A percentile compares a stretch with the other conserved stretches of the same genome.
These are phyloP conservation scores for Apiospora rasikravindrae DNA, from an alignment of 2,329 filamentous ascomycete species.

Conservation along the genomic window DNA sequence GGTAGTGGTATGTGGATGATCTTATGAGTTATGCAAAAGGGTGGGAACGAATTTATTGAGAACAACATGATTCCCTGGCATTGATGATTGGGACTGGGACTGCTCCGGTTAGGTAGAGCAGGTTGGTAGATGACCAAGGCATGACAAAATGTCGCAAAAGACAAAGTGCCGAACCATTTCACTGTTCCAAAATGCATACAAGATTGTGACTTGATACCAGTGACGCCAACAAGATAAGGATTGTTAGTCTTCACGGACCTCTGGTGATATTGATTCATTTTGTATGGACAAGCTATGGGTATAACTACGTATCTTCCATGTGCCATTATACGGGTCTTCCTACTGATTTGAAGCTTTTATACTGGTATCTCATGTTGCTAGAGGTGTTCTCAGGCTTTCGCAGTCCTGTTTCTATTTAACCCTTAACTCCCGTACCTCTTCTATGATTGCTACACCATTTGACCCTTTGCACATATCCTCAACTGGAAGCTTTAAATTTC, in stretches of 20 bases:
- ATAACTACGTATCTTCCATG: no score
- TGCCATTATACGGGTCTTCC: no score
- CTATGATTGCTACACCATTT: no score
- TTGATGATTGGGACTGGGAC: slow-evolving; percentile 5
- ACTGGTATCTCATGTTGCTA: no score
- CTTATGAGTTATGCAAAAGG: slow-evolving; percentile 22
- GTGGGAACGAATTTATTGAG: slow-evolving; percentile 18
- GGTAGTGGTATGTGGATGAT: slow-evolving; percentile 8
- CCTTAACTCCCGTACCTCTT: no score
- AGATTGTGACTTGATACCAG: neutral
- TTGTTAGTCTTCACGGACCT: no score
- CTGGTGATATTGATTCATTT: neutral
- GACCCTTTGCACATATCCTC: no score
- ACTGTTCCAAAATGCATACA: neutral
- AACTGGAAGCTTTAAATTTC: no score
- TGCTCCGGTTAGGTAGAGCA: slow-evolving; percentile 5
- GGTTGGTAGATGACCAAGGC: slow-evolving; percentile 12
- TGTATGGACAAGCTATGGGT: no score
- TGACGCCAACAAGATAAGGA: neutral
- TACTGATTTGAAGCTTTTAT: no score
- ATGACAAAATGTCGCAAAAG: slow-evolving; percentile 18
- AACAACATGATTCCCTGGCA: slow-evolving; percentile 19
- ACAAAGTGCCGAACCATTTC: neutral
- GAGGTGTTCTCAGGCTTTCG: no score
- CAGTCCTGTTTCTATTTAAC: no score